Conservation (phyloP, 2,329 filamentous ascomycete genomes). For the Colletotrichum agaves region DNA sequence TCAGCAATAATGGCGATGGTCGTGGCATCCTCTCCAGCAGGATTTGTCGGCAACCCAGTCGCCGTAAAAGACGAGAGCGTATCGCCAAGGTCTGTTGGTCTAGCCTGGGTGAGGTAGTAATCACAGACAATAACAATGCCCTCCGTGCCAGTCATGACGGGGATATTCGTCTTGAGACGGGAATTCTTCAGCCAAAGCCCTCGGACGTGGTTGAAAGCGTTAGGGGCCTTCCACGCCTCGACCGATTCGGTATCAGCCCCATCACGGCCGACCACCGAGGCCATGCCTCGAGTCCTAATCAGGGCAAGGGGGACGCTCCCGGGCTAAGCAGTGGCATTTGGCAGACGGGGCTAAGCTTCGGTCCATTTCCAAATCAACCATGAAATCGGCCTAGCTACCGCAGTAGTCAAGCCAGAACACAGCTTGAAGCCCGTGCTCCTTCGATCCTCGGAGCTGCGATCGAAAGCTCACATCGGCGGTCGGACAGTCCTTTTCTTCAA, state of each 20-base stretch:
- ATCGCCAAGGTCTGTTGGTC: not conserved
- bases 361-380: conserved; percentile 21
- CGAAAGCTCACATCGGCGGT: conserved; percentile 31
- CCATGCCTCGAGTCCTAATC: conserved; percentile 15
- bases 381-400: not conserved
- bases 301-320: conserved; percentile 16
- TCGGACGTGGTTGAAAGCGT: not conserved
- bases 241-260: conserved; percentile 16
- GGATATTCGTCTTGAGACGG: not conserved
- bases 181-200: conserved; percentile 2
- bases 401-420: conserved; percentile 5
- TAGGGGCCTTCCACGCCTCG: not conserved
- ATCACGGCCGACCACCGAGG: conserved; percentile 18
- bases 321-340: conserved; percentile 18
- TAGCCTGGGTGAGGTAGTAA: not conserved
- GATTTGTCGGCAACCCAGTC: not conserved
- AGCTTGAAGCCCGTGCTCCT: conserved; percentile 5
- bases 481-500: not conserved
- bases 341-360: conserved; percentile 15
- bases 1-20: conserved; percentile 3
- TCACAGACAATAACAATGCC: not conserved
- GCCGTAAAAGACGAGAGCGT: not conserved
- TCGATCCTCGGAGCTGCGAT: conserved; percentile 28
- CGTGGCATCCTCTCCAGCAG: not conserved
- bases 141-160: conserved; percentile 14